phyloP scores from a whole-genome alignment of 2,329 filamentous ascomycete genomes.

The Penicillium psychrosexuale region DNA sequence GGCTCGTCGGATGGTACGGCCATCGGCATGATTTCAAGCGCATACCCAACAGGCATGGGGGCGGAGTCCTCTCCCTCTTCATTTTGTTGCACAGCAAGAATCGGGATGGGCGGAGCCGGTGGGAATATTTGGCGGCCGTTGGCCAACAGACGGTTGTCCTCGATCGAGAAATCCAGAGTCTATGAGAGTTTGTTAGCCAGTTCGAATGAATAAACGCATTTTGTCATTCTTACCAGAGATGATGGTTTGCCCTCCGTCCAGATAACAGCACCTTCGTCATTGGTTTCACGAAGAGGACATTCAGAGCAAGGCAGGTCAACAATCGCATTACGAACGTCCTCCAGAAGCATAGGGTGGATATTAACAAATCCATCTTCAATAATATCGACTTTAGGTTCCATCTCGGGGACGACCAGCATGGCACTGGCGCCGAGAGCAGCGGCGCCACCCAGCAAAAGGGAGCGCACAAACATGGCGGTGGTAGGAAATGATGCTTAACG shows the following conservation, averaged over 20 bases:
- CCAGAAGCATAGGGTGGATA: constrained; percentile 25
- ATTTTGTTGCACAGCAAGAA: constrained; percentile 36
- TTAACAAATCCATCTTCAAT: constrained; percentile 22
- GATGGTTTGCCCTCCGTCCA: constrained; percentile 38
- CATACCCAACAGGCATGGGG: constrained; percentile 43
- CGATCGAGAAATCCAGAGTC: constrained; percentile 38
- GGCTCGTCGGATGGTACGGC: constrained; percentile 30
- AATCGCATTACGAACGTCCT: constrained; percentile 26
- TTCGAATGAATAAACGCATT: background rate
- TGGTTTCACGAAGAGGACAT: constrained; percentile 38
- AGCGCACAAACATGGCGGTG: constrained; percentile 36
- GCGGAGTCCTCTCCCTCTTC: constrained; percentile 37
- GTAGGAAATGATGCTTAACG: background rate
- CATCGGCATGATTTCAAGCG: constrained; percentile 40
- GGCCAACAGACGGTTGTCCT: constrained; percentile 34
- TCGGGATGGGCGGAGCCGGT: constrained; percentile 28
- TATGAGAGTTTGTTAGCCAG: constrained; percentile 12
- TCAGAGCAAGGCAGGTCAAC: constrained; percentile 38
- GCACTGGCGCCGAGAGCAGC: constrained; percentile 37
- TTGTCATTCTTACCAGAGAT: constrained; percentile 32
- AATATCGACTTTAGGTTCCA: constrained; percentile 21
- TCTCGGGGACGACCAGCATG: constrained; percentile 39
- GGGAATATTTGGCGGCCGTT: constrained; percentile 43
- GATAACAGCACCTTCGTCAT: constrained; percentile 28
- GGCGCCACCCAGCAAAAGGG: constrained; percentile 32